Evolutionary conservation across 225 moss, liverwort and hornwort genomes (phyloP).

Genomic region (Takakia lepidozioides): DNA sequence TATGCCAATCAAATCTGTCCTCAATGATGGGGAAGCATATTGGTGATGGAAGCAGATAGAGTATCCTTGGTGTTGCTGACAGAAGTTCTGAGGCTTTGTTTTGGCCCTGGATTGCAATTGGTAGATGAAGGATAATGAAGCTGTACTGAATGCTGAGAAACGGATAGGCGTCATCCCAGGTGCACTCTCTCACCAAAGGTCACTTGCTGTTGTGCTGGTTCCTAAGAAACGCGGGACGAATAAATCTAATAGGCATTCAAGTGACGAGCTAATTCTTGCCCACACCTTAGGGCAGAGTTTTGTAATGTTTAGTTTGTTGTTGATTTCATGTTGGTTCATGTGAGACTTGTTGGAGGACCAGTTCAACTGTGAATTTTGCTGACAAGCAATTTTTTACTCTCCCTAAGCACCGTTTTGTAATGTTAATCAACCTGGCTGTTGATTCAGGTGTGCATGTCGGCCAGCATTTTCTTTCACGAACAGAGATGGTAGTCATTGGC

Average conservation of each 20-base stretch:
- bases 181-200: constrained; percentile 3
- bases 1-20: too few species aligned
- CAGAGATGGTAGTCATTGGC: constrained; percentile 59
- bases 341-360: background rate
- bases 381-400: background rate
- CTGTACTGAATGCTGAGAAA: constrained; percentile 36
- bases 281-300: background rate
- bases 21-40: too few species aligned
- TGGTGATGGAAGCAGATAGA: background rate
- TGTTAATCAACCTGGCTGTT: background rate
- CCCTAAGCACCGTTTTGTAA: background rate
- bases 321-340: background rate
- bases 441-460: constrained; percentile 47
- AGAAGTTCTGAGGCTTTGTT: background rate
- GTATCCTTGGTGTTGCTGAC: background rate
- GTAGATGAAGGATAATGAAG: constrained; percentile 24
- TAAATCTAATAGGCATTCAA: constrained; percentile 6
- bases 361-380: constrained; percentile 1
- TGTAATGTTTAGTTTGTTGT: background rate
- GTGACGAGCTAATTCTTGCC: background rate
- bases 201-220: too few species aligned
- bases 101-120: background rate
- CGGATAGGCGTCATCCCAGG: constrained; percentile 40
- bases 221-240: too few species aligned
- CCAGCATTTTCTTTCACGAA: constrained; percentile 55